Conservation (phyloP, 1,139 yeast species). For the Taphrina sp. region DNA sequence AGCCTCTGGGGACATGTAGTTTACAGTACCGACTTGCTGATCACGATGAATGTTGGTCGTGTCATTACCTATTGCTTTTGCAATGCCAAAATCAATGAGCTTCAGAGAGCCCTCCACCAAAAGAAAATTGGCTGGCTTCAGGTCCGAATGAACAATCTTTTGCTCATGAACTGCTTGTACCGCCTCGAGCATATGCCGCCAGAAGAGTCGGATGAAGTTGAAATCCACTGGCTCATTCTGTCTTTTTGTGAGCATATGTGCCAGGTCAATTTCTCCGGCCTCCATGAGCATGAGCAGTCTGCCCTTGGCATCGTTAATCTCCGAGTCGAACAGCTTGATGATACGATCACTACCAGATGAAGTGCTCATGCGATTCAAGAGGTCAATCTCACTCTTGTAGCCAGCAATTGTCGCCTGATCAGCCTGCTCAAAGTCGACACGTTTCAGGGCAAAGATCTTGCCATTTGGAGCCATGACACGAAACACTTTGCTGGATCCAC, state of each 20-base stretch:
- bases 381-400: constrained; percentile 85
- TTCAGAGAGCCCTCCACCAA: constrained; percentile 81
- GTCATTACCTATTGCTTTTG: constrained; percentile 89
- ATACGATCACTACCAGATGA: constrained; percentile 60
- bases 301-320: constrained; percentile 62
- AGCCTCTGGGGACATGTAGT: constrained; percentile 98
- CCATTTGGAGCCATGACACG: constrained; percentile 58
- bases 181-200: constrained; percentile 77
- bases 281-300: constrained; percentile 72
- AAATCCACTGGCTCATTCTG: constrained; percentile 59
- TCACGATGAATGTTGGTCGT: constrained; percentile 88
- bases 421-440: constrained; percentile 76
- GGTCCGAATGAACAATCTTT: constrained; percentile 89
- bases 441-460: constrained; percentile 72
- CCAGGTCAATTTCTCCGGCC: constrained; percentile 89
- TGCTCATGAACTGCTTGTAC: constrained; percentile 83
- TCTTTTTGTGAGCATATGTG: constrained; percentile 70
- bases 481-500: constrained; percentile 92
- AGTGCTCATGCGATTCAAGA: constrained; percentile 57
- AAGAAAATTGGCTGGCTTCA: constrained; percentile 92
- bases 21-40: constrained; percentile 91
- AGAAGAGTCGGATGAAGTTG: constrained; percentile 76
- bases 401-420: constrained; percentile 72
- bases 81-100: constrained; percentile 93
- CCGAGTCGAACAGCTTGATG: constrained; percentile 72